These are phyloP conservation scores for Austropuccinia psidii DNA, from an alignment of 1,284 basidiomycete genomes.

Conservation along the genomic window DNA sequence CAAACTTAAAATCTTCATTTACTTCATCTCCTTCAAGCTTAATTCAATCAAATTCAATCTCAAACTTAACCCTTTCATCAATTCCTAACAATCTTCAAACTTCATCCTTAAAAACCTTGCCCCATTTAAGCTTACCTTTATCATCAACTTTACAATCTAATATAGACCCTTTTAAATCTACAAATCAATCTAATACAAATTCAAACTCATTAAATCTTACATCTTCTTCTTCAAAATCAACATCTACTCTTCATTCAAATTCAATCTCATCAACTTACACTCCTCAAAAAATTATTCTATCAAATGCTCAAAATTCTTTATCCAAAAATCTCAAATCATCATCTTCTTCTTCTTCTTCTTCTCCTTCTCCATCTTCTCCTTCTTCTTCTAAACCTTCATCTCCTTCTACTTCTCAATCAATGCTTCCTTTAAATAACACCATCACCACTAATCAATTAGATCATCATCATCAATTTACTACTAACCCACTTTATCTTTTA, in stretches of 20 bases:
- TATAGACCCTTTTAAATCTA: too few species aligned
- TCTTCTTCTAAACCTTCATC: not conserved
- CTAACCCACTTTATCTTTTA: conserved; percentile 32
- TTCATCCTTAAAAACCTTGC: conserved; percentile 1
- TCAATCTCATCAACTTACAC: too few species aligned
- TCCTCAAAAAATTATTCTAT: too few species aligned
- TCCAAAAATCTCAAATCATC: not conserved
- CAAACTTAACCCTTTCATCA: not conserved
- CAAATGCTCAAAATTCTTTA: too few species aligned
- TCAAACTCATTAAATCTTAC: too few species aligned
- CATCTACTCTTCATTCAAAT: too few species aligned
- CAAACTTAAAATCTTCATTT: not conserved
- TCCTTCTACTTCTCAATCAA: not conserved
- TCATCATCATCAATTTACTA: not conserved
- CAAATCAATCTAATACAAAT: too few species aligned
- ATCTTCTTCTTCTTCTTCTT: not conserved
- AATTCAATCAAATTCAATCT: too few species aligned
- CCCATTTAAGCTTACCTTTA: not conserved
- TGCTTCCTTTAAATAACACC: not conserved
- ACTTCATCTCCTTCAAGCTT: conserved; percentile 12
- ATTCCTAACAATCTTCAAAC: too few species aligned
- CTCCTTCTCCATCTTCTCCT: not conserved
- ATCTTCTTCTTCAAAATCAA: too few species aligned
- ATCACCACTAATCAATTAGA: not conserved
- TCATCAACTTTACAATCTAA: too few species aligned